These are phyloP conservation scores for Cyphellophora europaea DNA, from an alignment of 2,329 filamentous ascomycete species.

Conservation along the genomic window DNA sequence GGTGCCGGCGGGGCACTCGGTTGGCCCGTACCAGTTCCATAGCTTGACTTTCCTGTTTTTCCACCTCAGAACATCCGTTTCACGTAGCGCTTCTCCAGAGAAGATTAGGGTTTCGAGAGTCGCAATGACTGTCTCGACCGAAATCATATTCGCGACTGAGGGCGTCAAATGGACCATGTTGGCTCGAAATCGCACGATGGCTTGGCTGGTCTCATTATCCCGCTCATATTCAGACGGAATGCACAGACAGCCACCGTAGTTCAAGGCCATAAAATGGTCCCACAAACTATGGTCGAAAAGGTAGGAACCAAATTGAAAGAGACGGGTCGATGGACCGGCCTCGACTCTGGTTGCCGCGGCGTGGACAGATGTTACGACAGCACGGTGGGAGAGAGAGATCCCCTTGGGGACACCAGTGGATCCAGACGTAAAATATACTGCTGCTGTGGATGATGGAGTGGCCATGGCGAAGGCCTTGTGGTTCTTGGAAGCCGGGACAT, in stretches of 20 bases:
- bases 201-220: constrained; percentile 37
- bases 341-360: no score
- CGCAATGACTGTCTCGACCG: constrained; percentile 35
- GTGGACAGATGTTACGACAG: no score
- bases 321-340: constrained; percentile 48
- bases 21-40: constrained; percentile 35
- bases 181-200: constrained; percentile 41
- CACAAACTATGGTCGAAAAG: constrained; percentile 46
- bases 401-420: constrained; percentile 50
- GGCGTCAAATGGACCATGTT: constrained; percentile 51
- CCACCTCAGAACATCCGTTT: constrained; percentile 18
- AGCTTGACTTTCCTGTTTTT: constrained; percentile 33
- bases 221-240: constrained; percentile 34
- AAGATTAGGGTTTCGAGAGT: constrained; percentile 31
- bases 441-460: constrained; percentile 21
- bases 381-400: constrained; percentile 36
- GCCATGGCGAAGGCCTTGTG: not conserved
- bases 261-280: constrained; percentile 47
- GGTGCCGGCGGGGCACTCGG: constrained; percentile 33
- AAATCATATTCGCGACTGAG: constrained; percentile 43
- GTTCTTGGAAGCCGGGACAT: constrained; percentile 14
- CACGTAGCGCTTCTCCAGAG: constrained; percentile 20
- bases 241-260: constrained; percentile 39
- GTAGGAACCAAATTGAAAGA: constrained; percentile 50
- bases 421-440: constrained; percentile 51